Evolutionary conservation across 2,329 filamentous ascomycete species (phyloP).

Genomic region (Venturia oleaginea): DNA sequence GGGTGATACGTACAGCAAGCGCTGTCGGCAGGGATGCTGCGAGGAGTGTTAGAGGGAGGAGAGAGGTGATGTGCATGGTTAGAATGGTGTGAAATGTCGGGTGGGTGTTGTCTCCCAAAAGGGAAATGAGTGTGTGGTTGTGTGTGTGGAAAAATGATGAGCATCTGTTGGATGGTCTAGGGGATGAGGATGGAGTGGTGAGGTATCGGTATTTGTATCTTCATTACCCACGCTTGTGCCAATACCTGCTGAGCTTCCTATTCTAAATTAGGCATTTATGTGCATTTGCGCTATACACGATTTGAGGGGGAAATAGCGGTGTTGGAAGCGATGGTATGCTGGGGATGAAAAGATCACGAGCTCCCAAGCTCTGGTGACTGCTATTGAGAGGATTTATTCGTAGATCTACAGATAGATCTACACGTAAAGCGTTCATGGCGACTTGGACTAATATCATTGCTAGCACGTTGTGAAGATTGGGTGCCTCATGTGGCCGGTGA

Average conservation of each 20-base stretch:
- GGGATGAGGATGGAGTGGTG: not conserved
- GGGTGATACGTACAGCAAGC: not conserved
- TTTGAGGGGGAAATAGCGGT: not conserved
- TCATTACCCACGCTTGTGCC: not conserved
- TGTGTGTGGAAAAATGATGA: not conserved
- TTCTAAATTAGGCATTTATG: not conserved
- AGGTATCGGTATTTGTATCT: not conserved
- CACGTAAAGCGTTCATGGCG: too few relatives aligned
- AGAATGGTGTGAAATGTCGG: too few relatives aligned
- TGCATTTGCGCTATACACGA: not conserved
- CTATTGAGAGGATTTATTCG: too few relatives aligned
- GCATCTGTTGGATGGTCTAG: not conserved
- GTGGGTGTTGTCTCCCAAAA: too few relatives aligned
- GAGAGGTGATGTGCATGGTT: not conserved
- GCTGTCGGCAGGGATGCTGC: not conserved
- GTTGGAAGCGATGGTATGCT: not conserved
- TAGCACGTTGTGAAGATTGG: not conserved
- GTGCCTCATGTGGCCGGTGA: not conserved
- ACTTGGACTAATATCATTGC: too few relatives aligned
- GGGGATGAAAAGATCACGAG: not conserved
- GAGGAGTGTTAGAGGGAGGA: not conserved
- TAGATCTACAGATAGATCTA: too few relatives aligned
- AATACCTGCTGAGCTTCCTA: not conserved
- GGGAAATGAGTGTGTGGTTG: too few relatives aligned
- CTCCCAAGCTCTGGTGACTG: not conserved